Evolutionary conservation across 2,329 filamentous ascomycete genomes (phyloP).

Genomic region (Trichocomaceae sp.): DNA sequence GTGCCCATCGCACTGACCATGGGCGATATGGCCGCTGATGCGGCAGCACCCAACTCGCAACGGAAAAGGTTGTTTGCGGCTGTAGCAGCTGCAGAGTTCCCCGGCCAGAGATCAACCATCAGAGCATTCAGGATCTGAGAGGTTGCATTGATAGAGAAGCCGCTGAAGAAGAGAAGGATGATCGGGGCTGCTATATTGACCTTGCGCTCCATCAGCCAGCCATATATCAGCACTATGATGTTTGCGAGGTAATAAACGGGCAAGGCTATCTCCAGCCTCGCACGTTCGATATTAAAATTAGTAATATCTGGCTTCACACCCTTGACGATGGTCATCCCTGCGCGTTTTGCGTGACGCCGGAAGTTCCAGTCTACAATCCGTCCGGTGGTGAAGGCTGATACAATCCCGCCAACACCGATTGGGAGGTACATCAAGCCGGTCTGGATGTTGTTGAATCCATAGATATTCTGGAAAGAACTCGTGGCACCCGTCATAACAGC

Average conservation of each 20-base stretch:
- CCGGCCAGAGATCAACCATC: conserved; percentile 19
- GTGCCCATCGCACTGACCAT: conserved; percentile 30
- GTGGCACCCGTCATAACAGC: conserved; percentile 40
- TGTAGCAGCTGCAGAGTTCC: conserved; percentile 34
- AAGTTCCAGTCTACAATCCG: conserved; percentile 40
- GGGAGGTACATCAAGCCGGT: conserved; percentile 39
- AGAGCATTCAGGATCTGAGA: background rate
- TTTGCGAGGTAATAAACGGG: conserved; percentile 16
- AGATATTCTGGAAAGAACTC: conserved; percentile 27
- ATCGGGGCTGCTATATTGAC: conserved; percentile 30
- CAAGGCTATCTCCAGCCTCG: conserved; percentile 34
- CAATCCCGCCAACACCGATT: conserved; percentile 32
- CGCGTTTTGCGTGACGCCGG: conserved; percentile 25
- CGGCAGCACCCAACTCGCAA: conserved; percentile 39
- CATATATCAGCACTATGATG: conserved; percentile 29
- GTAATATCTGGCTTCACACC: conserved; percentile 30
- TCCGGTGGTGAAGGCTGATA: conserved; percentile 34
- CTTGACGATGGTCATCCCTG: conserved; percentile 28
- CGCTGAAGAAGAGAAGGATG: conserved; percentile 33
- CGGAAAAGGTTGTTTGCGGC: conserved; percentile 40
- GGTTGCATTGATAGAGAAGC: conserved; percentile 27
- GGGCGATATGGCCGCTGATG: conserved; percentile 35
- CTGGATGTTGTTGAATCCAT: conserved; percentile 35
- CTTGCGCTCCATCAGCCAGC: conserved; percentile 33
- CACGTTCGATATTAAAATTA: conserved; percentile 39